Evolutionary conservation across 352 stramenopile species (phyloP), one percentile per base, ranked within the genome.

Genomic region (Blastocystis hominis): DNA sequence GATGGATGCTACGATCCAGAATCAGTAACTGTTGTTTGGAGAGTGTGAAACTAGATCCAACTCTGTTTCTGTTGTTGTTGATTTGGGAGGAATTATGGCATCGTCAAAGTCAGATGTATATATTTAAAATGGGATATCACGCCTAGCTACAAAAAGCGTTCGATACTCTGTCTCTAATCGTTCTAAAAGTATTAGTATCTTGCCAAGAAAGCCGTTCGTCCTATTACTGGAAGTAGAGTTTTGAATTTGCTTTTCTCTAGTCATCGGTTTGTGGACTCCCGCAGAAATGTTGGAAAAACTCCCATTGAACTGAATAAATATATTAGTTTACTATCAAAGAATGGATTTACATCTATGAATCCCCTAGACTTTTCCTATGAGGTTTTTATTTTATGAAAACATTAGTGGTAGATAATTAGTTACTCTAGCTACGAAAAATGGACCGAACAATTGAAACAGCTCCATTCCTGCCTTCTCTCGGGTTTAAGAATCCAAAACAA

Each of bases 191-290:
- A 30, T 46, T 84, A 20, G 44, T 46, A n/a, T 9, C 47, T 13
- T 84, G 36, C n/a, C 72, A 84, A 53, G 24, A 84, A 30, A 53
- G 24, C 9, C 20, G 20, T n/a, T 54, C 47, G 20, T 84, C 72
- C 3, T 84, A 61, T 68, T 84, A 84, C 36, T 84, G 72, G 72
- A 84, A 84, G 72, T 84, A 47, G 13, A 47, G 17, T 47, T 50
- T 13, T 20, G 13, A 10, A 10, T 1, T 50, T 15, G 9, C 20
- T 84, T 6, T n/a, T 34, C 17, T 24, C 20, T 46, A 84, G 72
- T 64, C 62, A 61, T 84, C 72, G 72, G 38, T 84, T 84, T 68
- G 46, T 84, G 10, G 72, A 84, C 44, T 64, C 72, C 7, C 54
- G 72, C 20, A 24, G 68, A 9, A n/a, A 24, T 5, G 3, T 84